phyloP scores from a whole-genome alignment of 257 asterid species.

The Euphrasia confusa region DNA sequence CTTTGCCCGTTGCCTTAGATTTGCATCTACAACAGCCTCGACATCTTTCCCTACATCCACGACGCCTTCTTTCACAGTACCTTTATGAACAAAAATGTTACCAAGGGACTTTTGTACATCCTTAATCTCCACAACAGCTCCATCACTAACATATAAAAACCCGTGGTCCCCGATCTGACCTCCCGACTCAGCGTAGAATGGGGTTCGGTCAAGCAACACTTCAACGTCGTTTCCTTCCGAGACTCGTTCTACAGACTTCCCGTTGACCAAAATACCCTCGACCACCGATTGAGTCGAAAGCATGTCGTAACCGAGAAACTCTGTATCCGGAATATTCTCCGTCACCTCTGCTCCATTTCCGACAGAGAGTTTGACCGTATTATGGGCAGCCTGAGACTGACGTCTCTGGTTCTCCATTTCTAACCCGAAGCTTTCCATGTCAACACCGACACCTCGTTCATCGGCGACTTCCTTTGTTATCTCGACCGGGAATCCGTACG shows the following conservation, averaged over 20 bases:
- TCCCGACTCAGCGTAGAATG: constrained; percentile 95
- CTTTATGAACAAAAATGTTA: constrained; percentile 80
- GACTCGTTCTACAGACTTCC: constrained; percentile 60
- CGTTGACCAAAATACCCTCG: constrained; percentile 70
- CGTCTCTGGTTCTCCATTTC: constrained; percentile 92
- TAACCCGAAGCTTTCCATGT: constrained; percentile 58
- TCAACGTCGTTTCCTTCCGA: constrained; percentile 86
- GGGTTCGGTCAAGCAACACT: constrained; percentile 75
- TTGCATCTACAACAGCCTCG: constrained; percentile 82
- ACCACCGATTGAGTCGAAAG: constrained; percentile 67
- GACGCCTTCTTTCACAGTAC: constrained; percentile 62
- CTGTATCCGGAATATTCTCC: constrained; percentile 66
- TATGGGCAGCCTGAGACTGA: constrained; percentile 97
- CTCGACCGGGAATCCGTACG: constrained; percentile 89
- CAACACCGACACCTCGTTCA: constrained; percentile 68
- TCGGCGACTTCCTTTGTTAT: constrained; percentile 90
- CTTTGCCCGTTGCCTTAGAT: constrained; percentile 85
- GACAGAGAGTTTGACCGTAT: constrained; percentile 66
- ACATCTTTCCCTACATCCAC: constrained; percentile 67
- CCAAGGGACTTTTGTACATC: constrained; percentile 80
- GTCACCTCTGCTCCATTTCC: constrained; percentile 68
- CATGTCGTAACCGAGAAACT: constrained; percentile 70
- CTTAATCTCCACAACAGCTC: constrained; percentile 56
- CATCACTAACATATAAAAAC: constrained; percentile 40
- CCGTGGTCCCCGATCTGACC: constrained; percentile 95